Evolutionary conservation across 1,139 yeast species (phyloP), one percentile per base, ranked within the genome.

Genomic region (Candida sp.): DNA sequence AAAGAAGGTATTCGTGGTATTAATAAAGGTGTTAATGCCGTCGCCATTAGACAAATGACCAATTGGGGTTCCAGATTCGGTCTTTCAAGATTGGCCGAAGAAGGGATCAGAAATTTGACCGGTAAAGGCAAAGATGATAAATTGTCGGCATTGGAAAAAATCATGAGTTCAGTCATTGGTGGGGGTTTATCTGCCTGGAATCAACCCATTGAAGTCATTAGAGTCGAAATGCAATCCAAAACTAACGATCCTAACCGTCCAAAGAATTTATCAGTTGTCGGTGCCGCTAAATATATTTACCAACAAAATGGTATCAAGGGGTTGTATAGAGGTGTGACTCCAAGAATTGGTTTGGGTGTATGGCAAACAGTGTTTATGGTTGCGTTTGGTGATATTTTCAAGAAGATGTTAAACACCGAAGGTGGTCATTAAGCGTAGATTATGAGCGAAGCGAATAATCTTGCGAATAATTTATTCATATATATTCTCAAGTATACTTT

Each of bases 301-400:
- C 61, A 77, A 47, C 79, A 82, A 52, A 87, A 84, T 60, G 99
- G 99, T 55, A 51, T 90, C 49, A 84, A 82, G 70, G 99, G 99
- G 44, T 79, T 93, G 53, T 93, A 91, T 66, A 81, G 97, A 66
- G 99, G 99, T 61, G 97, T 91, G 39, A 81, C 98, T 9, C 99
- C 99, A 54, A 86, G 99, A 76, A 81, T 93, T 53, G 97, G 96
- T 44, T 78, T 93, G 55, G 96, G 98, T 53, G 87, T 93, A 50
- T 93, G 98, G 97, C 99, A 93, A 74, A 93, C 99, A 2, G 89
- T 93, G 39, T 93, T 95, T 67, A 93, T 93, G 98, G 98, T 93
- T 48, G 97, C 97, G n/a, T 82, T 93, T 54, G 99, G 98, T 61
- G 99, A 93, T 63, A 87, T 90, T 66, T 68, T 73, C 57, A 73